These are phyloP conservation scores for Rhododendron henanense DNA, from an alignment of 148 eudicot genomes.

Conservation along the genomic window DNA sequence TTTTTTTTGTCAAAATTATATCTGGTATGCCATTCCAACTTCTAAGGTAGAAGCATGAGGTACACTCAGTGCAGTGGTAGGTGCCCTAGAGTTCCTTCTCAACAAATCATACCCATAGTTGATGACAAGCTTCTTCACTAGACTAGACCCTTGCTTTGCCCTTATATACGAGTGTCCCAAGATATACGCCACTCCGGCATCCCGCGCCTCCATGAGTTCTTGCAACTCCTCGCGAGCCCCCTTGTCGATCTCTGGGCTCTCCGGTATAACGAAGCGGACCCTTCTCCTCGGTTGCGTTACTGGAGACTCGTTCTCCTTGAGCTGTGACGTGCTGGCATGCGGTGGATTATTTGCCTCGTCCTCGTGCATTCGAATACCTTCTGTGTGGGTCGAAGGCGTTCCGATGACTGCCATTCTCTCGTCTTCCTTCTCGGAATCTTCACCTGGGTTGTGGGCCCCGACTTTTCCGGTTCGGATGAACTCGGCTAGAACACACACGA, in stretches of 20 bases:
- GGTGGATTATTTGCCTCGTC: constrained; percentile 19
- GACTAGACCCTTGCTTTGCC: constrained; percentile 79
- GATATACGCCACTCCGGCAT: constrained; percentile 82
- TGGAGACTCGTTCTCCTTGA: constrained; percentile 41
- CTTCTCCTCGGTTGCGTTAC: constrained; percentile 40
- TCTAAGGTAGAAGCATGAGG: constrained; percentile 95
- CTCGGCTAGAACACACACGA: constrained; percentile 76
- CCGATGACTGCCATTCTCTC: constrained; percentile 83
- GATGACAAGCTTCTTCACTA: constrained; percentile 63
- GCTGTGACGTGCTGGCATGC: constrained; percentile 37
- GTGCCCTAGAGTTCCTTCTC: constrained; percentile 76
- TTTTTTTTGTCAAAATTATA: constrained; percentile 22
- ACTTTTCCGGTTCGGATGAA: constrained; percentile 54
- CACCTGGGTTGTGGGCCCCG: constrained; percentile 13
- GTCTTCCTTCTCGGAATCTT: constrained; percentile 21
- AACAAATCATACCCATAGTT: constrained; percentile 80
- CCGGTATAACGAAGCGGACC: constrained; percentile 74
- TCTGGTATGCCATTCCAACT: constrained; percentile 88
- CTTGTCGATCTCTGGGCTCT: constrained; percentile 53
- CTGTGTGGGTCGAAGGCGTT: constrained; percentile 48
- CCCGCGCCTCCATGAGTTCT: constrained; percentile 89
- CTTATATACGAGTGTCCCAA: constrained; percentile 79
- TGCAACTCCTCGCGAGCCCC: constrained; percentile 52
- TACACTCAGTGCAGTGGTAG: constrained; percentile 57
- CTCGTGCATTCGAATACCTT: constrained; percentile 45